Percentiles rank a stretch among this genome's conserved stretches.
Conservation (phyloP, 345 rosid genomes). For the Noccaea caerulescens region DNA sequence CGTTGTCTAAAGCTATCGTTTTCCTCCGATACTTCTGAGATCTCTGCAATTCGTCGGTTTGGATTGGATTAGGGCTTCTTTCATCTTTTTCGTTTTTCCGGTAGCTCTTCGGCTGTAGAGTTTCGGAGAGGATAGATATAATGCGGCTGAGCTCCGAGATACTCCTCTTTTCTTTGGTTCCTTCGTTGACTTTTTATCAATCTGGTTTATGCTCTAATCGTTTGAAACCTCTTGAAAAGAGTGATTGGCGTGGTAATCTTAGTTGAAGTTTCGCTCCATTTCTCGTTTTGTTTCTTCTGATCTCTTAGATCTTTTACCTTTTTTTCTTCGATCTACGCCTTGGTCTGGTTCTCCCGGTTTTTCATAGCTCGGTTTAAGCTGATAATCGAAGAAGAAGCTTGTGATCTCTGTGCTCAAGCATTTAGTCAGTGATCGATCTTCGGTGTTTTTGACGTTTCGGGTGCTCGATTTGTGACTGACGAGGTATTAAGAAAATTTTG, state of each 20-base stretch:
- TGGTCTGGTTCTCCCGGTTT: constrained; percentile 27
- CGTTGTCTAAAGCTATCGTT: not conserved
- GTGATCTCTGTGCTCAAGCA: constrained; percentile 10
- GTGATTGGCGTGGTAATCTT: constrained; percentile 98
- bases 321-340: not conserved
- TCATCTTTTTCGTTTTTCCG: too few relatives aligned
- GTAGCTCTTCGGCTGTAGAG: constrained; percentile 49
- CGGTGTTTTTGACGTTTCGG: not conserved
- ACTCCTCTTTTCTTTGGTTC: constrained; percentile 47
- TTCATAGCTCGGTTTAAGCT: constrained; percentile 16
- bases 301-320: constrained; percentile 1
- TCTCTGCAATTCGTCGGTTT: constrained; percentile 25
- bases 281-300: not conserved
- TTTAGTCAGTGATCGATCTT: constrained; percentile 12
- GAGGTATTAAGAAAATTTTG: constrained; percentile 20
- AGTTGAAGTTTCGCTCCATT: constrained; percentile 55
- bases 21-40: not conserved
- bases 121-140: constrained; percentile 65
- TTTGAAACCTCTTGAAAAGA: constrained; percentile 80
- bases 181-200: constrained; percentile 60
- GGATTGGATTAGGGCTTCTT: constrained; percentile 31
- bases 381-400: constrained; percentile 18
- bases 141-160: constrained; percentile 70
- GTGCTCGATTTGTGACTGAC: constrained; percentile 10
- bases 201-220: constrained; percentile 75